Evolutionary conservation across 768 basidiomycete genomes (phyloP).

Genomic region (Lentinula lateritia): DNA sequence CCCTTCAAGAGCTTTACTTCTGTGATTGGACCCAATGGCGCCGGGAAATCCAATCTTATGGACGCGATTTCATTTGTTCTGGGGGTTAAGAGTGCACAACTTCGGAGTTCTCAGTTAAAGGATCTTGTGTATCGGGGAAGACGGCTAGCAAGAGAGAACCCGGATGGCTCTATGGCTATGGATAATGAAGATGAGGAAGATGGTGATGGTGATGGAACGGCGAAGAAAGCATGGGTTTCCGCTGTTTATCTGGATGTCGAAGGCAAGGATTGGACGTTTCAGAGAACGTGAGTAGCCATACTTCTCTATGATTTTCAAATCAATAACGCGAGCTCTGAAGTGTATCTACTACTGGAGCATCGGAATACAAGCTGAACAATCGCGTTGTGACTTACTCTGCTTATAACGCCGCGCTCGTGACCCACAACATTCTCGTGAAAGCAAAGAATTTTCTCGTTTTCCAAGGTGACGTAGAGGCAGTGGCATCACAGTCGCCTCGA

Average conservation of each 20-base stretch:
- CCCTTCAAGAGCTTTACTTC: slow-evolving; percentile 94
- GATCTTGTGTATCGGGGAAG: slow-evolving; percentile 95
- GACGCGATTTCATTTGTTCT: slow-evolving; percentile 99
- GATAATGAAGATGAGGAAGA: slow-evolving; percentile 47
- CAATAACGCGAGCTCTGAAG: slow-evolving; percentile 32
- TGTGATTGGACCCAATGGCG: slow-evolving; percentile 97
- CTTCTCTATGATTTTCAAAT: not conserved
- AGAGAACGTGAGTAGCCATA: slow-evolving; percentile 70
- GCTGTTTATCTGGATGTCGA: slow-evolving; percentile 80
- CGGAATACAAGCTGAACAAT: slow-evolving; percentile 86
- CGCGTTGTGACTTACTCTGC: slow-evolving; percentile 78
- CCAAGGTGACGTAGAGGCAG: slow-evolving; percentile 97
- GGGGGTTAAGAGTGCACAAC: slow-evolving; percentile 89
- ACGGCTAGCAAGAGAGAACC: slow-evolving; percentile 49
- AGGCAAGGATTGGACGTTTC: slow-evolving; percentile 84
- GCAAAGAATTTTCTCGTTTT: slow-evolving; percentile 99
- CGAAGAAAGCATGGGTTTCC: slow-evolving; percentile 92
- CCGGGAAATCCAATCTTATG: slow-evolving; percentile 99
- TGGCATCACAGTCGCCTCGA: slow-evolving; percentile 89
- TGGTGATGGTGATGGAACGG: slow-evolving; percentile 71
- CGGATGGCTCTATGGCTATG: slow-evolving; percentile 36
- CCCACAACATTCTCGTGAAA: slow-evolving; percentile 95
- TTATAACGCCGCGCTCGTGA: slow-evolving; percentile 83
- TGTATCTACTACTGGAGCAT: slow-evolving; percentile 80
- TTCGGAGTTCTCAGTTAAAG: slow-evolving; percentile 89